Conservation (phyloP, 257 asterid species). For the Ballota nigra region DNA sequence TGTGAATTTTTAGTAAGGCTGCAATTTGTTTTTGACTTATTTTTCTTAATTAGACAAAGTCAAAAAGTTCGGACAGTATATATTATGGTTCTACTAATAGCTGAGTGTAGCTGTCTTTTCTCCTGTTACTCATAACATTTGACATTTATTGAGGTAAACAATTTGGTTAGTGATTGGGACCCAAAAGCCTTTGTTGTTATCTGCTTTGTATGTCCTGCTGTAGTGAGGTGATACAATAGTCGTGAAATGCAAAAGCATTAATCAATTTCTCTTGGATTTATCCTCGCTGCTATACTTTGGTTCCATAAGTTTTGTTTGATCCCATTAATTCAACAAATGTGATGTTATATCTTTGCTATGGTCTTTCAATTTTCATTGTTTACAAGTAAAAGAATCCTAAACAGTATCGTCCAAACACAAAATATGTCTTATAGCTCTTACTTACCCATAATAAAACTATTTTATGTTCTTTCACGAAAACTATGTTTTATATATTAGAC, state of each 20-base stretch:
- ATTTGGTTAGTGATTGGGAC: constrained; percentile 1
- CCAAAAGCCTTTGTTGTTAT: background rate
- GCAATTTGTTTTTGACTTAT: background rate
- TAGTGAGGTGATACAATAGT: background rate
- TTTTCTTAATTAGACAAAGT: background rate
- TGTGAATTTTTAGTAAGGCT: background rate
- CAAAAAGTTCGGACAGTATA: background rate
- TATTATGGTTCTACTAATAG: background rate
- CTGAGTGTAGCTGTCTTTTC: constrained; percentile 15
- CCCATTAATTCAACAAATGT: background rate
- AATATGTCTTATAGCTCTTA: background rate
- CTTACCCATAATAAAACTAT: background rate
- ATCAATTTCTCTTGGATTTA: constrained; percentile 9
- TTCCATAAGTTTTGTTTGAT: constrained; percentile 16
- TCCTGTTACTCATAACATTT: background rate
- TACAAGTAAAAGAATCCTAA: background rate
- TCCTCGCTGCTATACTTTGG: constrained; percentile 8
- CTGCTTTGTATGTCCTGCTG: background rate
- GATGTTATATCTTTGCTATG: background rate
- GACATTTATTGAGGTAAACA: constrained; percentile 1
- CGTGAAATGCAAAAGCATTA: background rate
- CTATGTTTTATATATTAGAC: background rate
- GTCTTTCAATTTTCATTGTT: constrained; percentile 6
- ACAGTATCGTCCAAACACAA: background rate
- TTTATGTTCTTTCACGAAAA: background rate